Evolutionary conservation across 2,329 filamentous ascomycete species (phyloP).

Genomic region (Ascosphaera apis): DNA sequence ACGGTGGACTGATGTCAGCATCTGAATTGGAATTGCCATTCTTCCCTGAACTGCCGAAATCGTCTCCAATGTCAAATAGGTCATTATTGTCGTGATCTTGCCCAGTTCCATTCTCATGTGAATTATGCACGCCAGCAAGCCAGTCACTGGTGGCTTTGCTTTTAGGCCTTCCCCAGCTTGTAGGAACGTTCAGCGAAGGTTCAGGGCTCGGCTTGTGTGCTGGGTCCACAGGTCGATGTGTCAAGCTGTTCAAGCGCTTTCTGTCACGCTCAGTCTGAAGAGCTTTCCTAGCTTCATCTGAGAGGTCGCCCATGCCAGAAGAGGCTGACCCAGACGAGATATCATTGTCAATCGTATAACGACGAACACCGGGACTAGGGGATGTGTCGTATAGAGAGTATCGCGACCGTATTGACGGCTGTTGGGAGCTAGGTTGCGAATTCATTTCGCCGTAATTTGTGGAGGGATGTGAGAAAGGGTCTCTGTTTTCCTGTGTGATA

Average conservation of each 20-base stretch:
- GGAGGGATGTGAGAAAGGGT: background rate
- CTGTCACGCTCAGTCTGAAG: background rate
- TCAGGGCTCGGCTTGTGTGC: constrained; percentile 10
- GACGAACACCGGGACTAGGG: constrained; percentile 7
- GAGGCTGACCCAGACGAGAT: background rate
- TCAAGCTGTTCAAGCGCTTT: background rate
- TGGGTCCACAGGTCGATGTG: constrained; percentile 3
- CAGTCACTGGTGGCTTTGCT: constrained; percentile 1
- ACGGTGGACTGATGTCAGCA: constrained; percentile 9
- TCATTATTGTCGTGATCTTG: background rate
- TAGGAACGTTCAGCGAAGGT: constrained; percentile 16
- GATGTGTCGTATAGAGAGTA: background rate
- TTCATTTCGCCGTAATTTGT: background rate
- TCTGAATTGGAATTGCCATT: constrained; percentile 5
- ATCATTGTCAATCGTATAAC: background rate
- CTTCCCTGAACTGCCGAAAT: background rate
- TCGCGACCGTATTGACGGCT: background rate
- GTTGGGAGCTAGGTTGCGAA: constrained; percentile 1
- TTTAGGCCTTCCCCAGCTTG: constrained; percentile 15
- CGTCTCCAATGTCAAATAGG: background rate
- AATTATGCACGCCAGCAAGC: background rate
- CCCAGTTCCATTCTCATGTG: background rate
- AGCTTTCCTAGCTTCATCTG: background rate
- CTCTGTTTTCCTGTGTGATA: background rate
- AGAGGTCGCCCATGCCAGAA: background rate